These are phyloP conservation scores for Fusarium nurragi DNA, from an alignment of 2,329 filamentous ascomycete genomes.

Conservation along the genomic window DNA sequence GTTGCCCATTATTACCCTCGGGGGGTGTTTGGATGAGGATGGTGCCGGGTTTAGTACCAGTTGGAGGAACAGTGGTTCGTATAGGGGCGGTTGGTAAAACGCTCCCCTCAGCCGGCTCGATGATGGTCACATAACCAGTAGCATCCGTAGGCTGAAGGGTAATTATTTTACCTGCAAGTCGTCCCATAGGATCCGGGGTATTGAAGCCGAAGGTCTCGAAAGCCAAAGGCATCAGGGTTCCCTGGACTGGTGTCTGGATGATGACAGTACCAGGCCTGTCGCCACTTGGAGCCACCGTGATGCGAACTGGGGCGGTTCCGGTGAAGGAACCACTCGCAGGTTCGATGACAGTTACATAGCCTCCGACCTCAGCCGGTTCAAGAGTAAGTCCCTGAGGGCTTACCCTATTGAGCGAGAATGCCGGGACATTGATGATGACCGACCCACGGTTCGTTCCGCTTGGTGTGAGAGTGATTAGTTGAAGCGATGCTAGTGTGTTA, in stretches of 20 bases:
- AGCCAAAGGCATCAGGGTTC: background rate
- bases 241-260: conserved; percentile 29
- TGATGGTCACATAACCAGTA: conserved; percentile 32
- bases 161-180: conserved; percentile 13
- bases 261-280: conserved; percentile 29
- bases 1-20: background rate
- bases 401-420: background rate
- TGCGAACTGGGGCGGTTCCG: conserved; percentile 1
- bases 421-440: conserved; percentile 32
- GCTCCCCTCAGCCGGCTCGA: conserved; percentile 28
- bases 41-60: conserved; percentile 36
- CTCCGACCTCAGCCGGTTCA: conserved; percentile 8
- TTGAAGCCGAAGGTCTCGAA: background rate
- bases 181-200: background rate
- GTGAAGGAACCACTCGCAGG: conserved; percentile 8
- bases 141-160: conserved; percentile 23
- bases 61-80: conserved; percentile 26
- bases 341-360: conserved; percentile 31
- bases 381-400: conserved; percentile 12
- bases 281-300: conserved; percentile 26
- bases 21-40: conserved; percentile 36
- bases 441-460: conserved; percentile 32
- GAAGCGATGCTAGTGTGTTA: background rate
- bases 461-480: conserved; percentile 25
- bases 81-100: conserved; percentile 23